phyloP scores from a whole-genome alignment of 2,329 filamentous ascomycete genomes.

The Pestalotiopsis fici region DNA sequence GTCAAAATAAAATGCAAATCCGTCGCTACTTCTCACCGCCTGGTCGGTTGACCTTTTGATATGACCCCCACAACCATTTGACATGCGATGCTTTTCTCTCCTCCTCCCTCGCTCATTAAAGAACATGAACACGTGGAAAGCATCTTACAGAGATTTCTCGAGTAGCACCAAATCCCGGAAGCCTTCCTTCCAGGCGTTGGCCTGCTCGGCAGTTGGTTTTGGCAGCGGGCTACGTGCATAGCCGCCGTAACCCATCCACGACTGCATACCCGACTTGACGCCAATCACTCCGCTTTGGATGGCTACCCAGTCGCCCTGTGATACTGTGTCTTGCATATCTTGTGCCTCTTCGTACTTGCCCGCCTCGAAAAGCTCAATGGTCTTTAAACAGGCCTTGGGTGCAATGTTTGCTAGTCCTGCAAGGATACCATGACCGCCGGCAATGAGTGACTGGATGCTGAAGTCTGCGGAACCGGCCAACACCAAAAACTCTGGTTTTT shows the following conservation, averaged over 20 bases:
- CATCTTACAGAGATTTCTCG: constrained; percentile 48
- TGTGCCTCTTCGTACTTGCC: constrained; percentile 62
- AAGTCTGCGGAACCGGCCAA: constrained; percentile 76
- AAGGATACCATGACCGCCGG: constrained; percentile 71
- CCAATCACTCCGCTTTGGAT: constrained; percentile 73
- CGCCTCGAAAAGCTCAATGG: constrained; percentile 59
- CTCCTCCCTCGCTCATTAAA: neutral
- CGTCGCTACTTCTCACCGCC: neutral
- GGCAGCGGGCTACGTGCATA: constrained; percentile 50
- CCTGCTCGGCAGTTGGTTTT: constrained; percentile 50
- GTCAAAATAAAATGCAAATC: neutral
- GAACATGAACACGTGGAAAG: neutral
- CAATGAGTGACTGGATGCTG: constrained; percentile 67
- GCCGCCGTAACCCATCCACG: constrained; percentile 70
- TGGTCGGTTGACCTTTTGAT: neutral
- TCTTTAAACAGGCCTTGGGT: constrained; percentile 64
- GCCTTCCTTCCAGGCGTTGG: constrained; percentile 53
- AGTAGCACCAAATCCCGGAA: constrained; percentile 53
- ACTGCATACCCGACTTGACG: constrained; percentile 67
- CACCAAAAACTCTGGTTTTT: constrained; percentile 60
- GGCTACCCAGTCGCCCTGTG: constrained; percentile 71
- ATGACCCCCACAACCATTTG: neutral
- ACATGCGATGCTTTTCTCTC: too few species aligned
- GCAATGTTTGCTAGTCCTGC: constrained; percentile 73
- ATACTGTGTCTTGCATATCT: constrained; percentile 65